A percentile compares a stretch with the other conserved stretches of the same genome.
These are phyloP conservation scores for Aspergillus proliferans DNA, from an alignment of 2,329 filamentous ascomycete species.

Conservation along the genomic window DNA sequence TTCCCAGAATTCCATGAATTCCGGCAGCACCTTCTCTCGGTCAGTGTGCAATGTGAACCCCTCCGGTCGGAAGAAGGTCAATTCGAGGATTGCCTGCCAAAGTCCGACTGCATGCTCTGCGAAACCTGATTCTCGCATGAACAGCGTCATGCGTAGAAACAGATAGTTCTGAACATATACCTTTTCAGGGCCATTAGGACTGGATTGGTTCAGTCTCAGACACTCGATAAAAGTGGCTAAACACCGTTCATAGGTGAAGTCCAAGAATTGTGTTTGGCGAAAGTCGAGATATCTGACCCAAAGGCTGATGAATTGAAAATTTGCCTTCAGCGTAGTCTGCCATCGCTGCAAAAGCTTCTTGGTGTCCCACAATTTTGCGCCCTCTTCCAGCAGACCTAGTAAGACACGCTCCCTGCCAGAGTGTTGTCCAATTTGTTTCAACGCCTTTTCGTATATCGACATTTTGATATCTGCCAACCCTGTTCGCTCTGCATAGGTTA, in stretches of 20 bases:
- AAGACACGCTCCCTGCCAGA: conserved; percentile 55
- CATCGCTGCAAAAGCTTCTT: conserved; percentile 59
- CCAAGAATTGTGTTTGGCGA: conserved; percentile 59
- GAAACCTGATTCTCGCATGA: conserved; percentile 72
- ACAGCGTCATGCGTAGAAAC: conserved; percentile 65
- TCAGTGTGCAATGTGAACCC: conserved; percentile 15
- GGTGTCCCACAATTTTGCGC: conserved; percentile 64
- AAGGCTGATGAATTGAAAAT: conserved; percentile 54
- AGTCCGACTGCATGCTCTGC: conserved; percentile 67
- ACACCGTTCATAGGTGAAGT: conserved; percentile 63
- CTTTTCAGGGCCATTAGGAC: conserved; percentile 15
- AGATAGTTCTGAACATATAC: conserved; percentile 56
- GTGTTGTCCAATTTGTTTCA: conserved; percentile 49
- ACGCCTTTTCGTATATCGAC: conserved; percentile 70
- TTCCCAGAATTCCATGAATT: conserved; percentile 77
- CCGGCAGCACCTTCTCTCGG: conserved; percentile 13
- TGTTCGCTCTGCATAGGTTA: conserved; percentile 56
- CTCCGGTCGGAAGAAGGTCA: conserved; percentile 56
- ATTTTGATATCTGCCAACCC: conserved; percentile 74
- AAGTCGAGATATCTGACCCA: conserved; percentile 72
- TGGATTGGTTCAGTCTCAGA: conserved; percentile 37
- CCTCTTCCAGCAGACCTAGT: conserved; percentile 66
- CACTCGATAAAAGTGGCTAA: conserved; percentile 56
- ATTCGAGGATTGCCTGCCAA: conserved; percentile 78
- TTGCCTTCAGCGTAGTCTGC: conserved; percentile 53